Base-by-base conservation (phyloP, 768 basidiomycete species). In the Galerina sulciceps region DNA sequence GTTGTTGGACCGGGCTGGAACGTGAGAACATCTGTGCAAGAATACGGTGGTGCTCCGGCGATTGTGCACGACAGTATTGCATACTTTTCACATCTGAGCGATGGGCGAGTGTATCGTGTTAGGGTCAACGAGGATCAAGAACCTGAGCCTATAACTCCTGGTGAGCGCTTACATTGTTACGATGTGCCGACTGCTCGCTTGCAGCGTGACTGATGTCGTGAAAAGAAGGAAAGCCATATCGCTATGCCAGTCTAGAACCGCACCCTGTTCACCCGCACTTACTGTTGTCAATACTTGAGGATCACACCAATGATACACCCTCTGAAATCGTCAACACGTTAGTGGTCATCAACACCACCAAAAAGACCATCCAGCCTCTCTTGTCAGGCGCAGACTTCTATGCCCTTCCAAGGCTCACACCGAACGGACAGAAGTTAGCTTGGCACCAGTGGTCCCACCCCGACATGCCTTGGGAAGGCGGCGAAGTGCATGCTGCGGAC, bases 381-480 rank as follows among this genome's bases (percentile, higher is more conserved):
- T 47, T 74, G 1, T 72, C 77, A 0, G 89, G 87, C 5, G 84
- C 85, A 4, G 90, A 92, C 67, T 93, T 93, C 74, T 94, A 93
- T 69, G 79, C 87, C 80, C 23, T 77, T 1, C 85, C 89, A 0
- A 72, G 70, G 23, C 87, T 89, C 73, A 85, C 84, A 31, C 81
- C 85, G 0, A 81, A 86, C 59, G 90, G 88, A 0, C 74, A 69
- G 36, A 77, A 75, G 52, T 63, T 91, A 15, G 81, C 79, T 1
- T 93, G 86, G 85, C 75, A 84, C 41, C 79, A 87, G 59, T 90
- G 89, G 90, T 79, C 71, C 60, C 88, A 88, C 45, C 76, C 78
- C 8, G 75, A 77, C 56, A 77, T 79, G 76, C 76, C 90, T 13
- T 93, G 89, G 88, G 84, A 89, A 64, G 87, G 85, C 3, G 75